These are phyloP conservation scores for Talaromyces thailandensis DNA, from an alignment of 495 filamentous ascomycete species.

Conservation along the genomic window DNA sequence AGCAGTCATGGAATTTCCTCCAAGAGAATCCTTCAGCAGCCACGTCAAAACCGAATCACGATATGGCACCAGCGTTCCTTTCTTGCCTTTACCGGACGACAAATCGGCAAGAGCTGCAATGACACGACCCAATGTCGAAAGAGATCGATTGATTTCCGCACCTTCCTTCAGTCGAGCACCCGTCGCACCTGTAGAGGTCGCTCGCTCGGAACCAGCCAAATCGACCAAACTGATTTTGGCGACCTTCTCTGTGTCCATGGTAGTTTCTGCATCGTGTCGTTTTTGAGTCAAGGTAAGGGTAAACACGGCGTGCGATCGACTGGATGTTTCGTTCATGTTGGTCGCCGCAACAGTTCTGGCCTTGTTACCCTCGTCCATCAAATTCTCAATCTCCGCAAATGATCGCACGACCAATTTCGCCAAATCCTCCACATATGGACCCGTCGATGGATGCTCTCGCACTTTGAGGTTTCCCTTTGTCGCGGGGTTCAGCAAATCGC, in stretches of 20 bases:
- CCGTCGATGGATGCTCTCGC: slow-evolving; percentile 93
- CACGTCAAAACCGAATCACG: slow-evolving; percentile 95
- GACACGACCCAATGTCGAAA: slow-evolving; percentile 95
- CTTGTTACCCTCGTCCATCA: slow-evolving; percentile 99
- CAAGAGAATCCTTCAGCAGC: slow-evolving; percentile 94
- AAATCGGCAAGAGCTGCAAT: slow-evolving; percentile 94
- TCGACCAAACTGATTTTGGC: slow-evolving; percentile 97
- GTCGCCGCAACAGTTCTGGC: slow-evolving; percentile 96
- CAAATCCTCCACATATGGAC: slow-evolving; percentile 96
- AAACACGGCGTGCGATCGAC: slow-evolving; percentile 96
- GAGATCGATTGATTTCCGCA: slow-evolving; percentile 94
- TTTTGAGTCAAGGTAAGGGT: slow-evolving; percentile 94
- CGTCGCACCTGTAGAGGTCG: slow-evolving; percentile 89
- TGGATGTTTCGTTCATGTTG: slow-evolving; percentile 99
- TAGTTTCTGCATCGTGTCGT: slow-evolving; percentile 83
- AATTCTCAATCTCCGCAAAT: slow-evolving; percentile 88
- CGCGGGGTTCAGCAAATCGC: slow-evolving; percentile 90
- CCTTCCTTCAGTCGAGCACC: slow-evolving; percentile 96
- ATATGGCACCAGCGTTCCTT: slow-evolving; percentile 81
- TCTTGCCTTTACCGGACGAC: slow-evolving; percentile 80
- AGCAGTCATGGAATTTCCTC: slow-evolving; percentile 98
- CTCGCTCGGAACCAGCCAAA: slow-evolving; percentile 94
- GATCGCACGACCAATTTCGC: slow-evolving; percentile 96
- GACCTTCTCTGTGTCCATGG: slow-evolving; percentile 94
- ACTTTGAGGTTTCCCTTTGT: slow-evolving; percentile 97